Conservation (phyloP, 129 eudicot species). For the Centrapalus pauciflorus region DNA sequence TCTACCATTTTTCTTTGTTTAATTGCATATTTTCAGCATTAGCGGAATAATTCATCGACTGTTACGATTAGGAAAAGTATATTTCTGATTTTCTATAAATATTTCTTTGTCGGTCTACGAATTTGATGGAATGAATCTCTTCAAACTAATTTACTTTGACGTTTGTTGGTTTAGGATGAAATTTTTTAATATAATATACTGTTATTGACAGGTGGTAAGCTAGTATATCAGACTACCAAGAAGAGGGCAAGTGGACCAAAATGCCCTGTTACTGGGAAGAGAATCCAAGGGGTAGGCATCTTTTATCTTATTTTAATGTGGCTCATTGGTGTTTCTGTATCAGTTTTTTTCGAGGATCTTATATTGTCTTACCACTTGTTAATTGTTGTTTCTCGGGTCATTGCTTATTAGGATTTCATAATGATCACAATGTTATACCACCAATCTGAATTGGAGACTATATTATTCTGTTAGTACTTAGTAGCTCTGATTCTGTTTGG, state of each 20-base stretch:
- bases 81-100: background rate
- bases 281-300: conserved; percentile 60
- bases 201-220: conserved; percentile 44
- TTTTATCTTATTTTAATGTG: no score
- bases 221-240: conserved; percentile 59
- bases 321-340: background rate
- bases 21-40: background rate
- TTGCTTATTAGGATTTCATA: background rate
- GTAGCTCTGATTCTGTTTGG: no score
- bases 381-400: background rate
- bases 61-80: background rate
- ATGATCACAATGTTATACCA: background rate
- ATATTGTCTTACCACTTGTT: background rate
- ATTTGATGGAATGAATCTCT: background rate
- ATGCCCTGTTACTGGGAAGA: conserved; percentile 73
- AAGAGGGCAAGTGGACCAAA: conserved; percentile 85
- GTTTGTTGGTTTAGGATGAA: background rate
- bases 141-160: background rate
- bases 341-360: no score
- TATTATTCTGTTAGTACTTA: no score
- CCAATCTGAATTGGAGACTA: no score
- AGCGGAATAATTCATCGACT: background rate
- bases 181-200: background rate
- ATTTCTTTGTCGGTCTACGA: background rate
- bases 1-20: background rate